Percentiles rank a stretch among this genome's conserved stretches.
Conservation (phyloP, 169 alveolate species). For the Plasmodium cynomolgi region DNA sequence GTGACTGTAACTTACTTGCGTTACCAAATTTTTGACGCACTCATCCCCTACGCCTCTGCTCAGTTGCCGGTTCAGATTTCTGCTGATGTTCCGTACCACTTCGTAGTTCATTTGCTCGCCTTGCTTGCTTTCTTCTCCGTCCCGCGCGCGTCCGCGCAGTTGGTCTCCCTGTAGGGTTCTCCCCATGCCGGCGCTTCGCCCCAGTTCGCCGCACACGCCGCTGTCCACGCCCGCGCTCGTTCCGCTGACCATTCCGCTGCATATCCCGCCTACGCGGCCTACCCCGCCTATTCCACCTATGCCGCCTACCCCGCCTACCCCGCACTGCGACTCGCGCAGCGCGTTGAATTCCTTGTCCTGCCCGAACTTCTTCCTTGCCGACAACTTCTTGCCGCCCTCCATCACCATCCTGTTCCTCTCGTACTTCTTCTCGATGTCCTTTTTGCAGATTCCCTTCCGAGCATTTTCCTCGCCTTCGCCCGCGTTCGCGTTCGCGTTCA, state of each 20-base stretch:
- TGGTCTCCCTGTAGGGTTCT: background rate
- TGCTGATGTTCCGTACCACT: slow-evolving; percentile 19
- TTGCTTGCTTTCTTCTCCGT: background rate
- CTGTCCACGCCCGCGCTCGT: background rate
- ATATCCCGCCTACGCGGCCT: too few relatives aligned
- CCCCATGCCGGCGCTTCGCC: background rate
- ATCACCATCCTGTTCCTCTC: slow-evolving; percentile 6
- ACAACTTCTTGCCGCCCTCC: slow-evolving; percentile 8
- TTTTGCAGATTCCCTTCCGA: slow-evolving; percentile 9
- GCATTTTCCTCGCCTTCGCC: background rate
- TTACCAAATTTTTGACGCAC: slow-evolving; percentile 27
- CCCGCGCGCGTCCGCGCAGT: background rate
- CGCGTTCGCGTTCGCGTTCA: slow-evolving; percentile 1
- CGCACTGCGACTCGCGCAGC: background rate
- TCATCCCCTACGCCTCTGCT: slow-evolving; percentile 68
- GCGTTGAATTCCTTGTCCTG: background rate
- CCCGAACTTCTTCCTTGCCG: background rate
- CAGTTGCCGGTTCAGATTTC: slow-evolving; percentile 27
- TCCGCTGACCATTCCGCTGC: background rate
- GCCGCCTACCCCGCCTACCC: background rate
- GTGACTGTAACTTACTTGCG: slow-evolving; percentile 69
- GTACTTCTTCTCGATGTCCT: slow-evolving; percentile 42
- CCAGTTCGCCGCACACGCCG: background rate
- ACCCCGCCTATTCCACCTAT: too few relatives aligned
- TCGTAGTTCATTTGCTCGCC: slow-evolving; percentile 29